Evolutionary conservation across 306 rosid genomes (phyloP).

Genomic region (Cicer bijugum): DNA sequence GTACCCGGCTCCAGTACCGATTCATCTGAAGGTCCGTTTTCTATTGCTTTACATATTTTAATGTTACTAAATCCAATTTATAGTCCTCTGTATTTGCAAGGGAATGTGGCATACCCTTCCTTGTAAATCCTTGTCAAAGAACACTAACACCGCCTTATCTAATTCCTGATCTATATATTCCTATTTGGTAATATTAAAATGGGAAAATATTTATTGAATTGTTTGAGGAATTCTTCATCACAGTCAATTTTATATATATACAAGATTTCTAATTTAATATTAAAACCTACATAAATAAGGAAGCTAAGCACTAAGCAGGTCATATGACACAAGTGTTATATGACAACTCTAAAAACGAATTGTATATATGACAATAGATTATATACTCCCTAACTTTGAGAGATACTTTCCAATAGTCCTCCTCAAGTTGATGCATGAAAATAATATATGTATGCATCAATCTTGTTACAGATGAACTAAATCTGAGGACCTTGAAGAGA

Average conservation of each 20-base stretch:
- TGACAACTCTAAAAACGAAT: not conserved
- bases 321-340: not conserved
- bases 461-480: not conserved
- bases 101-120: conserved; percentile 22
- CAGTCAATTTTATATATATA: not conserved
- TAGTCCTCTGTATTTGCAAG: conserved; percentile 15
- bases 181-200: not conserved
- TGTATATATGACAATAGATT: not conserved
- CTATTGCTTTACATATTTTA: conserved; percentile 26
- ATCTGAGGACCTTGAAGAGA: not conserved
- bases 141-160: conserved; percentile 3
- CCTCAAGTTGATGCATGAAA: not conserved
- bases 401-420: not conserved
- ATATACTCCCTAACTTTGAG: not conserved
- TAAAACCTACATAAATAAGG: not conserved
- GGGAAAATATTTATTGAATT: conserved; percentile 1
- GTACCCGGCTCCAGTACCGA: conserved; percentile 51
- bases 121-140: conserved; percentile 26
- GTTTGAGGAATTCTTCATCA: not conserved
- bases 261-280: conserved; percentile 1
- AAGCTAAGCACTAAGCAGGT: not conserved
- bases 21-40: conserved; percentile 66
- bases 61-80: not conserved
- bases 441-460: not conserved
- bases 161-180: conserved; percentile 5